These are phyloP conservation scores for Ophiostoma ips DNA, from an alignment of 2,329 filamentous ascomycete species.

Conservation along the genomic window DNA sequence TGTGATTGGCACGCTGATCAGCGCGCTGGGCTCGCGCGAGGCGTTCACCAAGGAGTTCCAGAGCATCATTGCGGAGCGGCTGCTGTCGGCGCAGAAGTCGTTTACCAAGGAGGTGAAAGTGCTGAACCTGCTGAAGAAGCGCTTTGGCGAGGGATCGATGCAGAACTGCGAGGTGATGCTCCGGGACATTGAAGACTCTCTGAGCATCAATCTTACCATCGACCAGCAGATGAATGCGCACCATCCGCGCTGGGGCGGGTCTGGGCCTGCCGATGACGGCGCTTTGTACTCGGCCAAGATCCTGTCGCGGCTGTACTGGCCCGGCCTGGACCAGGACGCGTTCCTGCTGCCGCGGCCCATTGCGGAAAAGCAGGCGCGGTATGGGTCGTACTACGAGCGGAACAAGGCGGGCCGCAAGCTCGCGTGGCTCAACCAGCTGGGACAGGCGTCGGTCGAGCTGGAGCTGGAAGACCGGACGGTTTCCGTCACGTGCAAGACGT, in stretches of 20 bases:
- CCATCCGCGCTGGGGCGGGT: conserved; percentile 13
- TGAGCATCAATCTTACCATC: conserved; percentile 32
- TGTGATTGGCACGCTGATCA: conserved; percentile 77
- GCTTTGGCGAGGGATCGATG: conserved; percentile 72
- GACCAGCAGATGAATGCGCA: background rate
- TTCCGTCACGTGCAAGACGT: conserved; percentile 59
- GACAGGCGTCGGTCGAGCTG: conserved; percentile 66
- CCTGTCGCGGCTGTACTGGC: conserved; percentile 88
- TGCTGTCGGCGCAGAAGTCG: conserved; percentile 51
- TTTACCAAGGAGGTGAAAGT: conserved; percentile 74
- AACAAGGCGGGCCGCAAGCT: conserved; percentile 77
- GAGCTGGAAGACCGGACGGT: conserved; percentile 71
- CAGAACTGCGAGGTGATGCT: conserved; percentile 98
- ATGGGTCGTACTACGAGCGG: conserved; percentile 61
- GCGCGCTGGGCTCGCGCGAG: conserved; percentile 76
- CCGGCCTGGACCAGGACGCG: conserved; percentile 55
- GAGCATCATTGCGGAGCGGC: conserved; percentile 69
- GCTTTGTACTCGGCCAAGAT: conserved; percentile 61
- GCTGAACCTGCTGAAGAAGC: conserved; percentile 72
- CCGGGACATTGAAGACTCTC: conserved; percentile 76
- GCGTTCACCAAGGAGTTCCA: conserved; percentile 92
- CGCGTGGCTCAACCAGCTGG: conserved; percentile 74
- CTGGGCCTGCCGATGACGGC: conserved; percentile 10
- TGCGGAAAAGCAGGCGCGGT: conserved; percentile 48
- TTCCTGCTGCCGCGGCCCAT: conserved; percentile 51